Conservation (phyloP, 306 rosid genomes). For the Purshia tridentata region DNA sequence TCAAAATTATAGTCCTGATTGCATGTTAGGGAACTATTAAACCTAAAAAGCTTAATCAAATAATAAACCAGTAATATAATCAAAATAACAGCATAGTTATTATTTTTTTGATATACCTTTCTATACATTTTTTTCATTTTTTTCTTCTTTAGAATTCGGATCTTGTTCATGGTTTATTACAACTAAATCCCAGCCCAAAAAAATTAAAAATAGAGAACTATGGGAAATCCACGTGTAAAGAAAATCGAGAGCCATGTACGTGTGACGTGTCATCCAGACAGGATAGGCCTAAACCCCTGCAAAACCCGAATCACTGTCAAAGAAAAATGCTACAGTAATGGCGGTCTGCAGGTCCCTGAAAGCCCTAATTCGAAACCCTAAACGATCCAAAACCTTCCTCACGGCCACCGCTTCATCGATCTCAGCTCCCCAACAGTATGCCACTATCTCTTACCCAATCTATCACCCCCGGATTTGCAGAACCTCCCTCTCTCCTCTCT, state of each 20-base stretch:
- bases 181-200: no score
- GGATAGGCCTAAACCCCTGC: slow-evolving; percentile 13
- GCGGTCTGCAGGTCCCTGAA: slow-evolving; percentile 52
- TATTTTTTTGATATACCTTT: no score
- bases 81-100: no score
- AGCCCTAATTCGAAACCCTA: slow-evolving; percentile 31
- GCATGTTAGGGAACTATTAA: no score
- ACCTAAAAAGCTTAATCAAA: no score
- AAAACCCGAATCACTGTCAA: slow-evolving; percentile 4
- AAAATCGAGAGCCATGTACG: not conserved
- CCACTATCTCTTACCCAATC: slow-evolving; percentile 20
- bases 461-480: slow-evolving; percentile 25
- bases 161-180: no score
- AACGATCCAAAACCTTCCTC: slow-evolving; percentile 46
- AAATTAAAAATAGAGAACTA: not conserved
- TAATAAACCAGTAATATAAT: no score
- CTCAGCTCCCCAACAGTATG: slow-evolving; percentile 16
- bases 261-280: not conserved
- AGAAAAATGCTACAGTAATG: slow-evolving; percentile 41
- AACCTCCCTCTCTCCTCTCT: slow-evolving; percentile 43
- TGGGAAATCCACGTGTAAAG: not conserved
- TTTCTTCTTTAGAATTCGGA: no score
- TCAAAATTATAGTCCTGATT: no score
- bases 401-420: slow-evolving; percentile 39
- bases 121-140: no score